Evolutionary conservation across 1,139 yeast species (phyloP), one percentile per base, ranked within the genome.

Genomic region (Tardiomyces digboiensis): DNA sequence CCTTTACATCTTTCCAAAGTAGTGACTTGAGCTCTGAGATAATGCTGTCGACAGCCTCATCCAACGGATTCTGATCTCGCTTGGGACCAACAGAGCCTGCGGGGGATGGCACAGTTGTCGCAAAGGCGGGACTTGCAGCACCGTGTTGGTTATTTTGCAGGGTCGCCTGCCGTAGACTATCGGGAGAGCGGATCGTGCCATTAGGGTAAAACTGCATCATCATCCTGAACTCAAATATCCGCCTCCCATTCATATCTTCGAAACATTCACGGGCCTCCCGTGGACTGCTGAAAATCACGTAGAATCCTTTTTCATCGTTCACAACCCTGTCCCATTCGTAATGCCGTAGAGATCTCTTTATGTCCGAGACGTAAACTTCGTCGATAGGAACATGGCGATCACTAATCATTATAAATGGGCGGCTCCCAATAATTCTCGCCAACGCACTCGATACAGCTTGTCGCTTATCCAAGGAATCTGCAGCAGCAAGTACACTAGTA

Each of bases 1-100:
- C 91, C 54, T 86, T 71, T 29, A 87, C 75, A 62, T 87, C 95
- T 49, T 82, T 81, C 33, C 79, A 66, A 43, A 87, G 62, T 44
- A 81, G 78, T 5, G 70, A 66, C 50, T 76, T 77, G 44, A 87
- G 71, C 50, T 87, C 95, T 46, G 75, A 75, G 29, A 80, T 61
- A 39, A 87, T 66, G 49, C 75, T 66, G 38, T 73, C 68, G 1
- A 76, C 68, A 0, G 95, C 83, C 45, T 80, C 86, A 29, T 74
- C 75, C 1, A 70, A 57, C 14, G 62, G 61, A 43, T 63, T 55
- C 19, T 43, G 29, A 40, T 40, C 12, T 39, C 26, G 20, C 37
- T 33, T 26, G 5, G 33, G 3, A 3, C 8, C 16, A 5, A 4
- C 33, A 26, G 33, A 4, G 12, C 16, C 8, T 16, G 33, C 5